These are phyloP conservation scores for Penicillium desertorum DNA, from an alignment of 495 filamentous ascomycete species.

Conservation along the genomic window DNA sequence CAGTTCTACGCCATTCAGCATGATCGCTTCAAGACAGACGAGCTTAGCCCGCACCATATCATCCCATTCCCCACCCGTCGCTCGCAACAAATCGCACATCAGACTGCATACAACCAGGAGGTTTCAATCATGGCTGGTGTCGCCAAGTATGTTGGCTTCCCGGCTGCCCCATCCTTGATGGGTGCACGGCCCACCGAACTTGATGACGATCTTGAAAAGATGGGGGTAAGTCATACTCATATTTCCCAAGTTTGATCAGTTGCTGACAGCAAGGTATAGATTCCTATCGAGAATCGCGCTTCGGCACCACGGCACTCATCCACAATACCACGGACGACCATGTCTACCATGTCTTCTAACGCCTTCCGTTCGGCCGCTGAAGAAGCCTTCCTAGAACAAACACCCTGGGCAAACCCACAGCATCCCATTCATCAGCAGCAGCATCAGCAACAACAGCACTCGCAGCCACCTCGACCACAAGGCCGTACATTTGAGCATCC, in stretches of 20 bases:
- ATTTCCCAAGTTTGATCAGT: neutral
- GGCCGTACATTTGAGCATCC: conserved; percentile 33
- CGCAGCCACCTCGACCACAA: conserved; percentile 38
- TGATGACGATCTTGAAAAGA: conserved; percentile 83
- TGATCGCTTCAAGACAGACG: conserved; percentile 80
- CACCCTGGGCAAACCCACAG: conserved; percentile 84
- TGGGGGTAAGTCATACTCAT: conserved; percentile 67
- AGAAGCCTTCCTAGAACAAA: conserved; percentile 79
- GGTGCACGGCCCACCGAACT: conserved; percentile 69
- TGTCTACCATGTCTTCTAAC: conserved; percentile 42
- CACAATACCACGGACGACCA: conserved; percentile 29
- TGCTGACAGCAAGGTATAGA: conserved; percentile 32
- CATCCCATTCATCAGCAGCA: conserved; percentile 68
- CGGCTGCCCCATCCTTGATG: conserved; percentile 81
- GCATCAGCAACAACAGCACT: conserved; percentile 31
- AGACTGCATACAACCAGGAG: conserved; percentile 87
- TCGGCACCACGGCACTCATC: conserved; percentile 30
- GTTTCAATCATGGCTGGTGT: conserved; percentile 87
- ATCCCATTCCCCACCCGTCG: conserved; percentile 70
- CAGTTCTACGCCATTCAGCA: conserved; percentile 89
- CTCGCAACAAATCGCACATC: conserved; percentile 71
- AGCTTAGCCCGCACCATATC: conserved; percentile 74
- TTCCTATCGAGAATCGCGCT: conserved; percentile 36
- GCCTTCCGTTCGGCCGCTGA: conserved; percentile 60
- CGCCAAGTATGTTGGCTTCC: conserved; percentile 92